Percentiles rank a stretch among this genome's conserved stretches.
Evolutionary conservation across 331 rosid species (phyloP).

Genomic region (Arachis monticola): DNA sequence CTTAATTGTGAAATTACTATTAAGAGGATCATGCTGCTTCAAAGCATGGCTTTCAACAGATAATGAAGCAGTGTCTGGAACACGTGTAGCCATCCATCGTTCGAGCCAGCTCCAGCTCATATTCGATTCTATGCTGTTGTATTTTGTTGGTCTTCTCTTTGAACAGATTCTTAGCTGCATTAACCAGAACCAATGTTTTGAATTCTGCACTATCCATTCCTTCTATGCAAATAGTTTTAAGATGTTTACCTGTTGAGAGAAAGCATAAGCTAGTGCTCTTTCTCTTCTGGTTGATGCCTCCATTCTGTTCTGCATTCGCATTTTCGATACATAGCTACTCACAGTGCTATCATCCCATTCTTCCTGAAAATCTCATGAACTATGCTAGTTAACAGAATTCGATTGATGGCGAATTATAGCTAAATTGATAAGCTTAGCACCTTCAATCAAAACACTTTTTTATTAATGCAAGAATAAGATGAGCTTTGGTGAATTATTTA

Average conservation of each 20-base stretch:
- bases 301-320: no score
- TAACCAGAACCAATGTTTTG: constrained; percentile 13
- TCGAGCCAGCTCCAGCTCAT: constrained; percentile 99
- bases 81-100: constrained; percentile 95
- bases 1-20: constrained; percentile 41
- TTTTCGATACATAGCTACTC: no score
- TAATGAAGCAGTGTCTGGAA: constrained; percentile 61
- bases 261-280: constrained; percentile 95
- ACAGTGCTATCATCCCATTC: no score
- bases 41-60: constrained; percentile 55
- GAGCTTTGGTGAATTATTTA: no score
- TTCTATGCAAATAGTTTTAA: not conserved
- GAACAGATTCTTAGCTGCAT: constrained; percentile 79
- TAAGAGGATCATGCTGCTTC: constrained; percentile 49
- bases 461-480: no score
- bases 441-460: no score
- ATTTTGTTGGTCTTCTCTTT: constrained; percentile 57
- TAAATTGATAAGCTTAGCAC: not conserved
- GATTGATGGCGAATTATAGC: constrained; percentile 10
- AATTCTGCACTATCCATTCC: not conserved
- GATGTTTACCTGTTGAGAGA: constrained; percentile 83
- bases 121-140: constrained; percentile 54
- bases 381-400: constrained; percentile 26
- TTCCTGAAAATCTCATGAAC: not conserved
- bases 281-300: constrained; percentile 66